Base-by-base conservation (phyloP, 495 filamentous ascomycete genomes). In the Annulohypoxylon moriforme region DNA sequence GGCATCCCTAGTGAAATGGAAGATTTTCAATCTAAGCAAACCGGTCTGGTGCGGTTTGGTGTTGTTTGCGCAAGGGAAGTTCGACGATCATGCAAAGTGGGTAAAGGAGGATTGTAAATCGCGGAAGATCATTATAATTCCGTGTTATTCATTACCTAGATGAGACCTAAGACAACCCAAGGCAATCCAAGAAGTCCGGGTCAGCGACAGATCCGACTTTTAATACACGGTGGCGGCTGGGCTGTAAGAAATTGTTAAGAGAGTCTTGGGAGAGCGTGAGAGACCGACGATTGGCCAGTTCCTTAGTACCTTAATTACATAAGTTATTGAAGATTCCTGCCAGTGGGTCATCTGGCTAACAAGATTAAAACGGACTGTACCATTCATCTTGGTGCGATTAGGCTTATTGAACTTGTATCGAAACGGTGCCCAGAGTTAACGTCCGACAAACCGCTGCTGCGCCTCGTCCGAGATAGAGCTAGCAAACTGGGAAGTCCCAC, bases 101-200 rank as follows among this genome's bases (percentile, higher is more conserved):
- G 16, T 68, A 64, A 72, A 68, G 64, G 60, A 64, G 69, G 47
- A 68, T 55, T 60, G 64, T 20, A 65, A 60, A 68, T 68, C 53
- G 59, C 29, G 24, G 69, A 68, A 68, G 69, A 72, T 72, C 69
- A 9, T 49, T 64, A 72, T 72, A 53, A 68, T 22, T 16, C 24
- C 36, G 55, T 57, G 69, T 14, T 57, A 33, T 72, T 72, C 69
- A 64, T 68, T 68, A 29, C 69, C 60, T 61, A 72, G 44, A 64
- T 27, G 59, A 72, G 69, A 56, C 46, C 60, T 16, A 64, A 61
- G 69, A 52, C 64, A 44, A 44, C 16, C 69, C 42, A 60, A 47
- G 44, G 36, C 27, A 24, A 24, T 24, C 49, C 24, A 53, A 31
- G 27, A 18, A 55, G 52, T 69, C 27, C 58, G 11, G 36, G 36